A percentile compares a stretch with the other conserved stretches of the same genome.
Conservation (phyloP, 208 protist species). For the Crithidia acanthocephali region DNA sequence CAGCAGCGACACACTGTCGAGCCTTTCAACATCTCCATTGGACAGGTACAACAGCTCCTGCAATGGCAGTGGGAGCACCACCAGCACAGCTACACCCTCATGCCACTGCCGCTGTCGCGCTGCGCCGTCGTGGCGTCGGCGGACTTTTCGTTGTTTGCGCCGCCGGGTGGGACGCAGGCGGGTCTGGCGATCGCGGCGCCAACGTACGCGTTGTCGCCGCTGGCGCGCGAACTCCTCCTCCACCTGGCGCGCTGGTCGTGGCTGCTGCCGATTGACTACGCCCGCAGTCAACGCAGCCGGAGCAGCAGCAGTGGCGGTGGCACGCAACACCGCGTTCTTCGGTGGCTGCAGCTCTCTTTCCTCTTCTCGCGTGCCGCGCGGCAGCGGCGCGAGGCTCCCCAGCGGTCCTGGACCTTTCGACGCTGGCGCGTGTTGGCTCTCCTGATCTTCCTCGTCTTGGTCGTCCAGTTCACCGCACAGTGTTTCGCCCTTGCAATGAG, state of each 20-base stretch:
- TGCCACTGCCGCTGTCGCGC: slow-evolving; percentile 52
- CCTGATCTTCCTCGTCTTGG: slow-evolving; percentile 4
- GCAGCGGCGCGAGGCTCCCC: not conserved
- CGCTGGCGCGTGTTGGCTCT: slow-evolving; percentile 14
- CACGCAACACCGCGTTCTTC: not conserved
- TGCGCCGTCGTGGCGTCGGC: slow-evolving; percentile 35
- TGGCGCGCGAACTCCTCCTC: slow-evolving; percentile 60
- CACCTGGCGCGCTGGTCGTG: slow-evolving; percentile 60
- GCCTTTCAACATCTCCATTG: slow-evolving; percentile 57
- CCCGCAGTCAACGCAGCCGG: not conserved
- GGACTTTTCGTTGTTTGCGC: slow-evolving; percentile 11
- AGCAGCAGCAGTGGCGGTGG: not conserved
- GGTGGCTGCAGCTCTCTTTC: not conserved
- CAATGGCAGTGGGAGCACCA: slow-evolving; percentile 85
- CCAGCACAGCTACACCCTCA: slow-evolving; percentile 64
- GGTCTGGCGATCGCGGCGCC: no score
- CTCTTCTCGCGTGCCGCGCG: not conserved
- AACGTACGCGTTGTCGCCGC: slow-evolving; percentile 47
- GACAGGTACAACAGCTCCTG: slow-evolving; percentile 67
- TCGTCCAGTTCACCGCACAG: slow-evolving; percentile 4
- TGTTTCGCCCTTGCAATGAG: slow-evolving; percentile 8
- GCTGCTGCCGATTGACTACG: slow-evolving; percentile 61
- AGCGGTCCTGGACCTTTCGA: not conserved
- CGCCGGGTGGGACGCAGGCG: not conserved
- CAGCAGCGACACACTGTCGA: slow-evolving; percentile 43